Evolutionary conservation across 306 rosid genomes (phyloP).

Genomic region (Acmispon strigosus): DNA sequence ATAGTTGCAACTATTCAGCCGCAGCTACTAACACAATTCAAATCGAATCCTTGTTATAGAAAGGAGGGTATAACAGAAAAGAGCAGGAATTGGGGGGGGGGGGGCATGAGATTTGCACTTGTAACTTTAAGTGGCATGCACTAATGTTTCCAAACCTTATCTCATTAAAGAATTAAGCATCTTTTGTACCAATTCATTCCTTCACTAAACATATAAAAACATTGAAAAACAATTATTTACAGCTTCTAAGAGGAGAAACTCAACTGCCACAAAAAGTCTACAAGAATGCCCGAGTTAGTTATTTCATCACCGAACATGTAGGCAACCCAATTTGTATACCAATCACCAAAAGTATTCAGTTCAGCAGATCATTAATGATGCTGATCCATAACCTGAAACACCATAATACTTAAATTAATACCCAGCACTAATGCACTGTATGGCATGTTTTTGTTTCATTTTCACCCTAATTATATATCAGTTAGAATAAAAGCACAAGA

Average conservation of each 20-base stretch:
- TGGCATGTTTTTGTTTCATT: background rate
- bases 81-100: background rate
- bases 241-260: conserved; percentile 96
- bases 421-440: conserved; percentile 16
- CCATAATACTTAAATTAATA: conserved; percentile 33
- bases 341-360: conserved; percentile 28
- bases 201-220: conserved; percentile 37
- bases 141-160: conserved; percentile 12
- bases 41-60: background rate
- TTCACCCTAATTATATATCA: background rate
- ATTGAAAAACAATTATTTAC: conserved; percentile 52
- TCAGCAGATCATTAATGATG: conserved; percentile 22
- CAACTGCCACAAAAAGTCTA: conserved; percentile 90
- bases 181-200: conserved; percentile 41
- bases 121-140: conserved; percentile 20
- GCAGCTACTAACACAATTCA: conserved; percentile 16
- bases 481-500: background rate
- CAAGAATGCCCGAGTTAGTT: conserved; percentile 63
- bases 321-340: conserved; percentile 25
- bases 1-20: background rate
- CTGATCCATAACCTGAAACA: conserved; percentile 53
- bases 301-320: conserved; percentile 47
- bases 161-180: conserved; percentile 16
- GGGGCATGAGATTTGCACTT: conserved; percentile 2
- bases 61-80: background rate